phyloP scores from a whole-genome alignment of 169 alveolate genomes.

The Perkinsus marinus region DNA sequence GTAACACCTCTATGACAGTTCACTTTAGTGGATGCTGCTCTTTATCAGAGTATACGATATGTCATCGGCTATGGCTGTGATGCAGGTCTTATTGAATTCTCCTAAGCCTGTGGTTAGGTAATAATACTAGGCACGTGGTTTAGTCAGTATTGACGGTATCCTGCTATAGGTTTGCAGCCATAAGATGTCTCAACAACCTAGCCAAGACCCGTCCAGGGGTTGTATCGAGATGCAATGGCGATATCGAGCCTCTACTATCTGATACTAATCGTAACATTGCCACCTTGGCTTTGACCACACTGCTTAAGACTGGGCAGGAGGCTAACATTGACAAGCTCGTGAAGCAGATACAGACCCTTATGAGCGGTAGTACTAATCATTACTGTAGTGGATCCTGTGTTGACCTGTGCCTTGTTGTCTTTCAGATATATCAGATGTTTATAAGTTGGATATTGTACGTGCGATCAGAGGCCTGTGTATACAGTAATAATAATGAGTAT shows the following conservation, averaged over 20 bases:
- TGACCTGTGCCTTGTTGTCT: not conserved
- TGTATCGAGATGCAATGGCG: constrained; percentile 54
- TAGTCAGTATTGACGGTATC: too few relatives aligned
- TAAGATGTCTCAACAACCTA: constrained; percentile 52
- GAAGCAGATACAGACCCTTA: constrained; percentile 61
- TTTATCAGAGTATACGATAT: not conserved
- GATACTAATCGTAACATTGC: constrained; percentile 70
- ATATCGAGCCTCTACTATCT: constrained; percentile 72
- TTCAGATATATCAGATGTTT: constrained; percentile 58
- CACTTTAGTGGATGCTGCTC: not conserved
- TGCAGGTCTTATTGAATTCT: constrained; percentile 48
- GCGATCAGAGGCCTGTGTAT: constrained; percentile 70
- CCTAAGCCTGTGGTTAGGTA: constrained; percentile 55
- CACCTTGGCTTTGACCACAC: constrained; percentile 82
- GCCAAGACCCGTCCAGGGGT: constrained; percentile 47
- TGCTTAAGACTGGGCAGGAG: constrained; percentile 87
- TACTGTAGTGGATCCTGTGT: constrained; percentile 19
- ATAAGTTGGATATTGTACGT: constrained; percentile 73
- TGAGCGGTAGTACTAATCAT: constrained; percentile 30
- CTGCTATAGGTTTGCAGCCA: constrained; percentile 52
- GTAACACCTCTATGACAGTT: not conserved
- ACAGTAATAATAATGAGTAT: not conserved
- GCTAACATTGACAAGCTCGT: constrained; percentile 76
- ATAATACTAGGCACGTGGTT: too few relatives aligned
- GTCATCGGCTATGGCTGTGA: constrained; percentile 12